A percentile compares a stretch with the other conserved stretches of the same genome.
phyloP scores from a whole-genome alignment of 331 rosid species.

The Spiraea crenata region DNA sequence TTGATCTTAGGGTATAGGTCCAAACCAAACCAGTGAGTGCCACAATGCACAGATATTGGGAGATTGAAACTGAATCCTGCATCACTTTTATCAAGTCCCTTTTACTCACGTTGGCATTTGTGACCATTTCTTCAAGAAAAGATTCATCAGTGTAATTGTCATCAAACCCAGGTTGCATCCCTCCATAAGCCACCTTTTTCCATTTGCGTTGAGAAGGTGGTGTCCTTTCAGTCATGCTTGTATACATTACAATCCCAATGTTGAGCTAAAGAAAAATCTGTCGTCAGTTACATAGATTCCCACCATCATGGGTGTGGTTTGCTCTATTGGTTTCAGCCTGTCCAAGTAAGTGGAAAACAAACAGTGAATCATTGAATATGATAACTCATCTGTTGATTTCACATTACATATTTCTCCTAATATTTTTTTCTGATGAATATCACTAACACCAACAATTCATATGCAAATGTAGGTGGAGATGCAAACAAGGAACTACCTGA shows the following conservation, averaged over 20 bases:
- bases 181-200: slow-evolving; percentile 86
- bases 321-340: background rate
- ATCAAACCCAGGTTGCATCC: slow-evolving; percentile 84
- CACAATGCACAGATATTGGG: slow-evolving; percentile 76
- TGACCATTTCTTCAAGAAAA: slow-evolving; percentile 80
- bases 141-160: slow-evolving; percentile 73
- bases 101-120: slow-evolving; percentile 80
- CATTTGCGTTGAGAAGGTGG: slow-evolving; percentile 45
- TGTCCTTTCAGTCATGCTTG: slow-evolving; percentile 18
- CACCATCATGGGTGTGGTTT: background rate
- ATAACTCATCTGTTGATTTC: background rate
- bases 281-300: background rate
- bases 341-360: background rate
- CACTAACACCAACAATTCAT: no score
- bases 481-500: background rate
- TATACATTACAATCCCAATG: slow-evolving; percentile 26
- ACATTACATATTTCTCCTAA: background rate
- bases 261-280: background rate
- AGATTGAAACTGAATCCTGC: slow-evolving; percentile 69
- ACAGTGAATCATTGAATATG: background rate
- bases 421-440: background rate
- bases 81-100: slow-evolving; percentile 75
- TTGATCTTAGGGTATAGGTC: slow-evolving; percentile 57
- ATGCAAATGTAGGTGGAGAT: background rate
- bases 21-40: slow-evolving; percentile 74